Evolutionary conservation across 1,284 basidiomycete genomes (phyloP), one percentile per base, ranked within the genome.

Genomic region (Tilletia setariae): DNA sequence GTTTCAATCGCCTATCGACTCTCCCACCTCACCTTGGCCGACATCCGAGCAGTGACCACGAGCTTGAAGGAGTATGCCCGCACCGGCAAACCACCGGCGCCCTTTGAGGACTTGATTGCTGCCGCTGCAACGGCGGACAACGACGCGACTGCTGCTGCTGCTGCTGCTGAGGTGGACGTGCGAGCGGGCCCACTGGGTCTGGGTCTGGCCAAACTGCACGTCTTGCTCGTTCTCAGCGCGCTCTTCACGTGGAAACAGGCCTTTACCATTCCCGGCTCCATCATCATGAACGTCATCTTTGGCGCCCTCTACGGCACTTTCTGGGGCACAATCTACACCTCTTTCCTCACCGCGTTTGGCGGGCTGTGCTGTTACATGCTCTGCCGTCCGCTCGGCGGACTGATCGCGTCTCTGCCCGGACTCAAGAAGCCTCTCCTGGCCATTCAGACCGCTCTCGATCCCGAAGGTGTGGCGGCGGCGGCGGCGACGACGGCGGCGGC

Each of bases 231-330:
- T 30, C 65, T 81, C 15, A 70, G 72, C 21, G 53, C 70, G n/a
- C 76, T 81, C 56, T 82, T 81, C 64, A 74, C 73, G 13, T 82
- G 78, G 78, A 80, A 81, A 70, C 80, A 82, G 72, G 74, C 79
- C 2, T 82, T 80, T 47, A 79, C 73, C 13, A 72, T 82, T 0
- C 80, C 80, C 0, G 80, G 80, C 4, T 78, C 76, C 66, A 59
- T 81, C 44, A 79, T 81, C 68, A 79, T 77, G 73, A 82, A 82
- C 70, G 76, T 82, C 53, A 72, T 82, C 19, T 81, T 79, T 56
- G 80, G 80, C 21, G 79, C 79, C 1, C 79, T 81, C 75, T 82
- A 80, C 65, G 80, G 80, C 8, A 75, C 78, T 1, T 79, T 74
- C 66, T 72, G 68, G 59, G 80, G 78, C 6, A 76, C 77, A 23